phyloP scores from a whole-genome alignment of 2,329 filamentous ascomycete genomes.

The Pseudovirgaria hyperparasitica region DNA sequence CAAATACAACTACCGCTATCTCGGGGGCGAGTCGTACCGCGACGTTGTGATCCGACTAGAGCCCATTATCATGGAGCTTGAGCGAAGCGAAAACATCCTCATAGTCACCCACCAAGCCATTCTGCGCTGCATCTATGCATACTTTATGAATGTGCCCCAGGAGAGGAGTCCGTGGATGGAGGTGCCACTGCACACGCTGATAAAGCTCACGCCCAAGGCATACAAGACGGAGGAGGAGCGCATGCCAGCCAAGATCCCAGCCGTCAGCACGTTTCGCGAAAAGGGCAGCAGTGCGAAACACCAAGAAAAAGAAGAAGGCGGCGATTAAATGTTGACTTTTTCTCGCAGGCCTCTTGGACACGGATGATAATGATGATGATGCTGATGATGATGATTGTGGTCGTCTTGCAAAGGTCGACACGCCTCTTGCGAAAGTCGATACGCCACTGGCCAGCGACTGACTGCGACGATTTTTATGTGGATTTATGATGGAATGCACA shows the following conservation, averaged over 20 bases:
- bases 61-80: constrained; percentile 98
- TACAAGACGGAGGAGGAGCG: constrained; percentile 87
- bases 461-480: too few species aligned
- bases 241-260: constrained; percentile 82
- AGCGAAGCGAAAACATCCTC: constrained; percentile 89
- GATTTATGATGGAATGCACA: too few species aligned
- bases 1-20: constrained; percentile 99
- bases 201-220: constrained; percentile 88
- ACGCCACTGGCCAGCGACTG: too few species aligned
- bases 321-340: constrained; percentile 1
- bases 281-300: constrained; percentile 91
- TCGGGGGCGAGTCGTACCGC: constrained; percentile 88
- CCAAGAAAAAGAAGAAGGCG: constrained; percentile 31
- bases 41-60: constrained; percentile 96
- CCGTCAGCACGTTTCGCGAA: constrained; percentile 89
- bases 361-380: too few species aligned
- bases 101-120: constrained; percentile 98
- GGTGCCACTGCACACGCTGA: constrained; percentile 88
- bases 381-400: too few species aligned
- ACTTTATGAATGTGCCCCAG: constrained; percentile 96
- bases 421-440: too few species aligned
- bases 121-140: constrained; percentile 91
- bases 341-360: too few species aligned
- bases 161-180: constrained; percentile 96
- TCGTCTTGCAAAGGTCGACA: too few species aligned